Percentiles rank a stretch among this genome's conserved stretches.
Conservation (phyloP, 768 basidiomycete species). For the Pluteus cervinus region DNA sequence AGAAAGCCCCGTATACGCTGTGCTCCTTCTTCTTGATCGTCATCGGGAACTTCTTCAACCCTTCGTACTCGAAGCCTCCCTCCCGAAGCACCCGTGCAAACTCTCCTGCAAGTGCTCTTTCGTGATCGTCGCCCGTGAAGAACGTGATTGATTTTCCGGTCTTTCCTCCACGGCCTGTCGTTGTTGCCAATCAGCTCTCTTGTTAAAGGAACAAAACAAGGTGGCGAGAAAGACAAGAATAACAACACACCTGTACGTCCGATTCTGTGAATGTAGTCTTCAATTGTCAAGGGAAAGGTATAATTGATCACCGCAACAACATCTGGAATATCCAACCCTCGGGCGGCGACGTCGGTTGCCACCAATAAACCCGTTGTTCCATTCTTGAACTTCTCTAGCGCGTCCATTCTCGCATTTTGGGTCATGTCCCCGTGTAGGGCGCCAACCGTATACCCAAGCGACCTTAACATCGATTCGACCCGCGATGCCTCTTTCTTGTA, state of each 20-base stretch:
- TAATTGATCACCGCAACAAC: conserved; percentile 94
- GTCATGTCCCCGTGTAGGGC: conserved; percentile 90
- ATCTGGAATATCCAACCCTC: conserved; percentile 95
- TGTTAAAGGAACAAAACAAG: conserved; percentile 2
- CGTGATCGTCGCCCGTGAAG: conserved; percentile 89
- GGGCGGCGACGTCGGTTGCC: conserved; percentile 96
- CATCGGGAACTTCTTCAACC: conserved; percentile 84
- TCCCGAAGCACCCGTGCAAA: conserved; percentile 87
- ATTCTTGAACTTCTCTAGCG: conserved; percentile 80
- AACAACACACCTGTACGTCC: conserved; percentile 69
- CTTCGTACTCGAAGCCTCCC: conserved; percentile 74
- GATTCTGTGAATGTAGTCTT: conserved; percentile 88
- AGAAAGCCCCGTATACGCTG: conserved; percentile 85
- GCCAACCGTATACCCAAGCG: conserved; percentile 71
- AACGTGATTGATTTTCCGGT: conserved; percentile 92
- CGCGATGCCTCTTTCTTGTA: conserved; percentile 97
- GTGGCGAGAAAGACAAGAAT: conserved; percentile 4
- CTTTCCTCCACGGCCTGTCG: conserved; percentile 79
- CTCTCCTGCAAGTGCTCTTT: conserved; percentile 85
- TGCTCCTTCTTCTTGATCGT: conserved; percentile 97
- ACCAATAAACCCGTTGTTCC: conserved; percentile 81
- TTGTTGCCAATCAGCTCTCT: conserved; percentile 4
- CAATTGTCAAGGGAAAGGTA: conserved; percentile 95
- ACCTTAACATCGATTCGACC: conserved; percentile 72
- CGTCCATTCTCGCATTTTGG: conserved; percentile 77